A percentile compares a stretch with the other conserved stretches of the same genome.
These are phyloP conservation scores for Sporisorium graminicola DNA, from an alignment of 1,284 basidiomycete species.

Conservation along the genomic window DNA sequence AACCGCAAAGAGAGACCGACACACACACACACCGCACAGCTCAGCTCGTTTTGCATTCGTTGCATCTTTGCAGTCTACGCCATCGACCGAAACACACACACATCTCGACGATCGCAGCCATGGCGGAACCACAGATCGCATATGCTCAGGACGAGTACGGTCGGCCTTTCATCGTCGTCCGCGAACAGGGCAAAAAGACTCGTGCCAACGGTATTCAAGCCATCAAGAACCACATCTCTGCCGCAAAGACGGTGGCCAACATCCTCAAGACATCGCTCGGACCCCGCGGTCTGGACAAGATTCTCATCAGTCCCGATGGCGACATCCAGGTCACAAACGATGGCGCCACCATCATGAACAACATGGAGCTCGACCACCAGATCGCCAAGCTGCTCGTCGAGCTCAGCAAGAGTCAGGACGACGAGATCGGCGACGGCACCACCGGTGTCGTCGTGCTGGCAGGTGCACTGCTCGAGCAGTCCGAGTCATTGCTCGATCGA, in stretches of 20 bases:
- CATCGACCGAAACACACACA: constrained; percentile 3
- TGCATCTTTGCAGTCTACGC: constrained; percentile 5
- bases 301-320: constrained; percentile 96
- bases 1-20: constrained; percentile 5
- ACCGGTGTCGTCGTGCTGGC: constrained; percentile 99
- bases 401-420: constrained; percentile 96
- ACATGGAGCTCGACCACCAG: constrained; percentile 89
- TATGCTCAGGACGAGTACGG: constrained; percentile 79
- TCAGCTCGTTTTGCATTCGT: constrained; percentile 1
- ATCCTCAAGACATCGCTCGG: constrained; percentile 95
- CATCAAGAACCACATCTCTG: constrained; percentile 79
- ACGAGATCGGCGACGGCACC: constrained; percentile 99
- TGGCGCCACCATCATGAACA: constrained; percentile 76
- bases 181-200: constrained; percentile 95
- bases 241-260: constrained; percentile 92
- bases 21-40: constrained; percentile 3
- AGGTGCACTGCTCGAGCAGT: constrained; percentile 92
- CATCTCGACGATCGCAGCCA: constrained; percentile 23
- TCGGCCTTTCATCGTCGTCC: constrained; percentile 94
- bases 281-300: constrained; percentile 97
- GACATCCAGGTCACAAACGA: constrained; percentile 99
- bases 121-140: constrained; percentile 67
- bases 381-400: constrained; percentile 98
- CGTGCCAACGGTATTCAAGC: constrained; percentile 93
- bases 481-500: constrained; percentile 85